Percentiles rank a stretch among this genome's conserved stretches.
Conservation (phyloP, 345 rosid genomes). For the Salix arbutifolia region DNA sequence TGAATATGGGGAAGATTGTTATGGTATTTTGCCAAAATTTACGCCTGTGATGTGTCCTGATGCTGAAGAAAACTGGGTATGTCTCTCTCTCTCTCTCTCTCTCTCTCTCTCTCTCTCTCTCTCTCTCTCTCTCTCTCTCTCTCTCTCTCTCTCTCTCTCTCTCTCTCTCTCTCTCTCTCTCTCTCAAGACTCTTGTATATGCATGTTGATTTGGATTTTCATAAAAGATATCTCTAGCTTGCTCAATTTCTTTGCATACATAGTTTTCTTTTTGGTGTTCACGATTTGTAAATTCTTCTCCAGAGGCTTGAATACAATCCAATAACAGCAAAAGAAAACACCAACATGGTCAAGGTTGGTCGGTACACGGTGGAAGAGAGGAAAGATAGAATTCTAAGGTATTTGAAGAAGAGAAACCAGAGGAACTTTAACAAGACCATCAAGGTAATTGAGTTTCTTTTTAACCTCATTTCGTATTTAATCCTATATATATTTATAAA, state of each 20-base stretch:
- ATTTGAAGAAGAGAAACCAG: conserved; percentile 82
- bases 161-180: too few relatives aligned
- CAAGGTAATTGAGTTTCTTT: conserved; percentile 41
- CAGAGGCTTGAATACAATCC: background rate
- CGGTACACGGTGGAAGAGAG: conserved; percentile 80
- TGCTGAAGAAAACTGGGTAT: conserved; percentile 41
- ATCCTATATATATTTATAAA: background rate
- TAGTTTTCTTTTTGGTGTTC: background rate
- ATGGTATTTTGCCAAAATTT: conserved; percentile 36
- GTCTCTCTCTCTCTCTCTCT: too few relatives aligned
- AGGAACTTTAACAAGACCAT: conserved; percentile 92
- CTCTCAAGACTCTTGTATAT: background rate
- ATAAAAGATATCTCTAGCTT: background rate
- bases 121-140: too few relatives aligned
- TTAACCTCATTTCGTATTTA: background rate
- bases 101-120: too few relatives aligned
- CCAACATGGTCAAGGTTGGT: conserved; percentile 45
- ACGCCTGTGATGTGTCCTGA: conserved; percentile 38
- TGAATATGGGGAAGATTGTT: conserved; percentile 50
- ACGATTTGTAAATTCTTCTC: background rate
- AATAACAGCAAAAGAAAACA: conserved; percentile 40
- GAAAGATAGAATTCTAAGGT: conserved; percentile 78
- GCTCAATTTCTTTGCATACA: background rate
- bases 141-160: too few relatives aligned
- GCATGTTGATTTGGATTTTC: background rate